Conservation (phyloP, 1,284 basidiomycete species). For the Cryptococcus hybrid region DNA sequence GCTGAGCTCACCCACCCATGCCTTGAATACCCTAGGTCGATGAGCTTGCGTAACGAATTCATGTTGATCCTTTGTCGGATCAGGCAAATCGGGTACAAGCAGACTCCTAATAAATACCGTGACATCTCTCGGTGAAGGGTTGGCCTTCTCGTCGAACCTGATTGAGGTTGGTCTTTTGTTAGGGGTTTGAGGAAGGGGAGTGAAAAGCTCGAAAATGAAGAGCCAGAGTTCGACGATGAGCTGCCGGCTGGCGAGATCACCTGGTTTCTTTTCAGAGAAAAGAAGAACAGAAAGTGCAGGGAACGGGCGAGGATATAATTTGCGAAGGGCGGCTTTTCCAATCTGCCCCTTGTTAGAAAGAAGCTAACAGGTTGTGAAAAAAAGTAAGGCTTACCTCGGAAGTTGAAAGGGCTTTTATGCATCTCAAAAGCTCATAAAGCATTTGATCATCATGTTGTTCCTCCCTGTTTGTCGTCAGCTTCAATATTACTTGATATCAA, state of each 20-base stretch:
- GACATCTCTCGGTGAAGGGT: constrained; percentile 15
- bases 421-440: constrained; percentile 86
- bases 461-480: constrained; percentile 60
- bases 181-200: constrained; percentile 5
- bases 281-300: constrained; percentile 75
- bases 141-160: constrained; percentile 22
- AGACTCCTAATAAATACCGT: constrained; percentile 35
- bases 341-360: constrained; percentile 16
- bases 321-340: constrained; percentile 65
- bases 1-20: constrained; percentile 82
- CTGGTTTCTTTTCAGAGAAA: constrained; percentile 96
- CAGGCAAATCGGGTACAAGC: constrained; percentile 44
- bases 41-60: constrained; percentile 86
- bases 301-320: constrained; percentile 81
- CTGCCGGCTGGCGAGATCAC: constrained; percentile 84
- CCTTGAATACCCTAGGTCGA: constrained; percentile 80
- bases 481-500: not conserved
- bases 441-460: constrained; percentile 97
- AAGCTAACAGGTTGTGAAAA: not conserved
- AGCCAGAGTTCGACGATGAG: constrained; percentile 83
- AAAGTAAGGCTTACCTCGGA: constrained; percentile 60
- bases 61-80: constrained; percentile 55
- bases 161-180: constrained; percentile 12
- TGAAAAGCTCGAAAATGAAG: constrained; percentile 78
- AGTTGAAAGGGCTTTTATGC: constrained; percentile 88